Base-by-base conservation (phyloP, 2,329 filamentous ascomycete genomes). In the Stachybotrys chlorohalonatus region DNA sequence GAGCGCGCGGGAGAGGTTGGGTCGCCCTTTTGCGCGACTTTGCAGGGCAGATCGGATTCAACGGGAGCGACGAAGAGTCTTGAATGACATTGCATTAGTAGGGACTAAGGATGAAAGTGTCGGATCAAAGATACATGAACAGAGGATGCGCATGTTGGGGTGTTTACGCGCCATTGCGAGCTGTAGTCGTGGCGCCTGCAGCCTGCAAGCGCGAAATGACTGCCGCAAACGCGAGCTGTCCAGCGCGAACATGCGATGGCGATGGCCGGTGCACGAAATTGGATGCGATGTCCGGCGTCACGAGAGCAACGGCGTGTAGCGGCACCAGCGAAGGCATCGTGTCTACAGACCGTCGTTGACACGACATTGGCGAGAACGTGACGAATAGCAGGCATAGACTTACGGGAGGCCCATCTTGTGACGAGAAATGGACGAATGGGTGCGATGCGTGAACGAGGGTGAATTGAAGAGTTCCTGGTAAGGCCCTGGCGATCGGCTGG, bases 11-110 rank as follows among this genome's bases (percentile, higher is more conserved):
- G 64, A 30, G 69, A 69, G 6, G 64, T 58, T 16, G 60, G 54
- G 47, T 59, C 52, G 52, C 47, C 56, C 55, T 69, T 75, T 45
- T 62, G 60, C 31, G 67, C 58, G 39, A 68, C 53, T 58, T 74
- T 75, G 50, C 65, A 60, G 13, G 67, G 61, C 49, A 75, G 54
- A 57, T 76, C 73, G 51, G 75, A 75, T 59, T 76, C 72, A 58
- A 75, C 70, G 39, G 73, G 74, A 45, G 75, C 73, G 53, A 76
- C 63, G 58, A 76, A 79, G 36, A 78, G 66, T 58, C 76, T 79
- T 24, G 24, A 24, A 24, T 24, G 24, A 24, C 4, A 24, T 24
- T 24, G 24, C 24, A 24, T 24, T 24, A 24, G 24, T 24, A 24
- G 24, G 24, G 24, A 24, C 24, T 24, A 24, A 24, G 24, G 24